Conservation (phyloP, 179 eudicot species). For the Actinidia polygama region DNA sequence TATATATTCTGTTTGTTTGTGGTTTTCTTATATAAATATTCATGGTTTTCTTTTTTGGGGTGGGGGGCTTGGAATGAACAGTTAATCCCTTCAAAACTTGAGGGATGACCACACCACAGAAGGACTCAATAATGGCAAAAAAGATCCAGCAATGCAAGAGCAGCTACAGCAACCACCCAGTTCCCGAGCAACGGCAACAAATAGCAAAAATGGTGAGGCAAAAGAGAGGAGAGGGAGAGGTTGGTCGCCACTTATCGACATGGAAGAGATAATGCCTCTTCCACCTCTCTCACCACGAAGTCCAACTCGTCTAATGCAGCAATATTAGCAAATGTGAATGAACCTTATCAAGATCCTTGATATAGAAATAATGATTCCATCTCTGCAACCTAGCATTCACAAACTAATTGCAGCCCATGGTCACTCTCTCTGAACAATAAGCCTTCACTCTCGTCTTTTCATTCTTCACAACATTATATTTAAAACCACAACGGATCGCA, state of each 20-base stretch:
- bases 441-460: too few species aligned
- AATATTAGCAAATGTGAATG: not conserved
- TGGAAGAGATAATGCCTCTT: constrained; percentile 8
- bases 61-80: constrained; percentile 10
- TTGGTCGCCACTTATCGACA: constrained; percentile 16
- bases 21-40: not conserved
- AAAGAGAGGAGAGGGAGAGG: not conserved
- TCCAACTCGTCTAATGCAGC: not conserved
- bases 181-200: not conserved
- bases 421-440: too few species aligned
- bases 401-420: too few species aligned
- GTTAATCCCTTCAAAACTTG: not conserved
- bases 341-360: too few species aligned
- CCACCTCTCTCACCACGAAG: not conserved
- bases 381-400: too few species aligned
- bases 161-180: not conserved
- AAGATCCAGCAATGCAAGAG: not conserved
- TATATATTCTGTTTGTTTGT: not conserved
- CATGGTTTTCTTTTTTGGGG: not conserved
- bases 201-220: too few species aligned
- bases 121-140: not conserved
- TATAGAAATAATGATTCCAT: too few species aligned
- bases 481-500: too few species aligned
- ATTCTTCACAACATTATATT: too few species aligned
- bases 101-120: not conserved